Conservation (phyloP, 225 moss, liverwort and hornwort species). For the Sphagnum tenellum region DNA sequence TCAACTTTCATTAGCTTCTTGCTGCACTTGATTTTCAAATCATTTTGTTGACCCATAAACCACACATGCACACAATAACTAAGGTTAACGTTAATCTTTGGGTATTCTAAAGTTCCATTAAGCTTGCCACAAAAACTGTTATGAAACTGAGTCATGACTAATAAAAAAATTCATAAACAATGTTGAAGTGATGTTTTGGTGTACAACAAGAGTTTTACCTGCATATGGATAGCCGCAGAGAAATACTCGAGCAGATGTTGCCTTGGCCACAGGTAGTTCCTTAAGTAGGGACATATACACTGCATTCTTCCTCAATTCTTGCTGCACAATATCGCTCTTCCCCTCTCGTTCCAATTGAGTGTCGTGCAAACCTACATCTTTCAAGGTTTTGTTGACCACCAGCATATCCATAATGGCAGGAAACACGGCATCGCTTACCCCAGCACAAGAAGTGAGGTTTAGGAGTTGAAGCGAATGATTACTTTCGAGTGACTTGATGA, state of each 20-base stretch:
- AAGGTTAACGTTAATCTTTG: not conserved
- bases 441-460: not conserved
- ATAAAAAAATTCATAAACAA: too few species aligned
- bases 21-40: too few species aligned
- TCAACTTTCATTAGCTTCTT: too few species aligned
- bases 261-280: not conserved
- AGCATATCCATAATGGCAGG: not conserved
- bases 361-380: not conserved
- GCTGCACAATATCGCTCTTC: not conserved
- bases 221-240: not conserved
- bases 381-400: not conserved
- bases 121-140: not conserved
- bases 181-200: too few species aligned
- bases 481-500: not conserved
- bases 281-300: not conserved
- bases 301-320: not conserved
- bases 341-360: not conserved
- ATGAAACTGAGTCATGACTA: not conserved
- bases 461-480: not conserved
- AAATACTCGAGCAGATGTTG: not conserved
- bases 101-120: not conserved
- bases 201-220: not conserved
- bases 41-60: not conserved
- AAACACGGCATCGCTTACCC: not conserved
- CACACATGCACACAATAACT: not conserved